Percentiles rank a stretch among this genome's conserved stretches.
phyloP scores from a whole-genome alignment of 2,329 filamentous ascomycete genomes.

The Ceratocystiopsis minuta region DNA sequence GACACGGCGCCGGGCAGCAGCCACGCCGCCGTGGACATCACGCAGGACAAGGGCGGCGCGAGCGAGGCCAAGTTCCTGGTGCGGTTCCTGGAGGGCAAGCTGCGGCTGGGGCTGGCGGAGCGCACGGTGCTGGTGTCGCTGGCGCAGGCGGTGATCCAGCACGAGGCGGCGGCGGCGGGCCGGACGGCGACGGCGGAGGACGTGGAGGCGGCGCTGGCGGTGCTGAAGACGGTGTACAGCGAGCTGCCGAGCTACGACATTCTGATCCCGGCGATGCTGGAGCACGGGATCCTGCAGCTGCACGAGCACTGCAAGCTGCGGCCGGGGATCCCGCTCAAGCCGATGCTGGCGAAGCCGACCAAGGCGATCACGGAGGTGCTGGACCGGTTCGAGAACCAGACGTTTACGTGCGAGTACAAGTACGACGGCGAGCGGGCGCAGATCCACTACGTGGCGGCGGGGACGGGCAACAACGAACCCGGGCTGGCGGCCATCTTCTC shows the following conservation, averaged over 20 bases:
- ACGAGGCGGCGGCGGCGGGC: conserved; percentile 57
- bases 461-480: conserved; percentile 31
- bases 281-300: conserved; percentile 70
- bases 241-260: conserved; percentile 91
- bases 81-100: conserved; percentile 83
- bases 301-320: conserved; percentile 76
- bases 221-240: conserved; percentile 83
- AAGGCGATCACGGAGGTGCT: conserved; percentile 96
- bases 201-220: conserved; percentile 65
- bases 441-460: conserved; percentile 87
- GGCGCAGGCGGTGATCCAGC: conserved; percentile 70
- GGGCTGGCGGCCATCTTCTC: conserved; percentile 92
- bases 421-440: conserved; percentile 98
- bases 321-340: conserved; percentile 86
- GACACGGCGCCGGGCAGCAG: conserved; percentile 54
- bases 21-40: conserved; percentile 82
- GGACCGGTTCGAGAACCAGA: conserved; percentile 86
- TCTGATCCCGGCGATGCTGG: conserved; percentile 75
- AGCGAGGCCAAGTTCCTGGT: conserved; percentile 93
- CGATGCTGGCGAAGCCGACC: conserved; percentile 96
- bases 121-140: conserved; percentile 80
- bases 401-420: conserved; percentile 97
- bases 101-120: conserved; percentile 80
- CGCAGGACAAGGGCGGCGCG: conserved; percentile 77
- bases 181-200: conserved; percentile 57